Conservation (phyloP, 805 yeast species). For the Saccharomycopsis sp. region DNA sequence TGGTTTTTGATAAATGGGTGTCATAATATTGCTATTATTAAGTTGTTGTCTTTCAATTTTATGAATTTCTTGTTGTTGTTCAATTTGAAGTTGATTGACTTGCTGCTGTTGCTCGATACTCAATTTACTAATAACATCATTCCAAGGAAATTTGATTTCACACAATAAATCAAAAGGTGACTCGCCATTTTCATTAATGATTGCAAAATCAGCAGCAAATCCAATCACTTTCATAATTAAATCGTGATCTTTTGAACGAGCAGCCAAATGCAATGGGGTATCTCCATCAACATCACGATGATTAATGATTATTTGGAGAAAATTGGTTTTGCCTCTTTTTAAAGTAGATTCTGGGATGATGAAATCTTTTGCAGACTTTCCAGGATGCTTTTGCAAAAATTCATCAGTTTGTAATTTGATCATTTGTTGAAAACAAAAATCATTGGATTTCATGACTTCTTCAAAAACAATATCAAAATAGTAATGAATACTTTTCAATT, state of each 20-base stretch:
- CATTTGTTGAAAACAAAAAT: constrained; percentile 15
- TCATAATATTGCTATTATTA: background rate
- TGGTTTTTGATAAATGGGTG: background rate
- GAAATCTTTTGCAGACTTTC: background rate
- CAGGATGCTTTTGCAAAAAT: constrained; percentile 24
- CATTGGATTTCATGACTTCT: constrained; percentile 13
- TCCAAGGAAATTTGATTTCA: background rate
- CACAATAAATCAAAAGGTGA: constrained; percentile 21
- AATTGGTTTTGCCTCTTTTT: constrained; percentile 24
- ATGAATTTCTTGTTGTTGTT: no score
- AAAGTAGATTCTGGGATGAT: no score
- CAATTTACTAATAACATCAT: no score
- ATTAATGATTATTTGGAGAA: constrained; percentile 51
- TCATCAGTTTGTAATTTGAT: constrained; percentile 8
- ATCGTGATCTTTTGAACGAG: constrained; percentile 39
- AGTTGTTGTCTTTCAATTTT: no score
- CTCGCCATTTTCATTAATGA: constrained; percentile 21
- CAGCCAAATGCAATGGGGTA: constrained; percentile 76
- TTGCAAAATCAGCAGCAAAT: constrained; percentile 30
- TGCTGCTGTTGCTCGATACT: background rate
- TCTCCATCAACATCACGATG: constrained; percentile 78
- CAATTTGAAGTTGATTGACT: no score
- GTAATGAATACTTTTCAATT: constrained; percentile 41
- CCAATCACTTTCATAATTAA: constrained; percentile 33
- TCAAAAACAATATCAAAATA: constrained; percentile 43